These are phyloP conservation scores for Leccinum variicolor DNA, from an alignment of 768 basidiomycete genomes.

Conservation along the genomic window DNA sequence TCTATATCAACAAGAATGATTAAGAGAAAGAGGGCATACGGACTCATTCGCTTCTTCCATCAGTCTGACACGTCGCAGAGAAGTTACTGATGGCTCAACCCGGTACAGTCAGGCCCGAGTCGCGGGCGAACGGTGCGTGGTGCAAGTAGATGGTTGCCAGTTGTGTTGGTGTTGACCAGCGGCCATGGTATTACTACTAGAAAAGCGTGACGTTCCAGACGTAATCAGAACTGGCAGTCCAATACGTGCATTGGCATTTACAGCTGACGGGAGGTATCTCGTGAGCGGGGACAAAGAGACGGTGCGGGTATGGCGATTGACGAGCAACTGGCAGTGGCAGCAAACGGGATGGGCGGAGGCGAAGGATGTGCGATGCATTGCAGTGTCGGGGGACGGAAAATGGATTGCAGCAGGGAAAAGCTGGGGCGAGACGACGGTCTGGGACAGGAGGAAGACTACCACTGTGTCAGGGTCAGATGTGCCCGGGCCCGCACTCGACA, in stretches of 20 bases:
- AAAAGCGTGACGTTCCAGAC: background rate
- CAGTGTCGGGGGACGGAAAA: constrained; percentile 2
- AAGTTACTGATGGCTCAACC: background rate
- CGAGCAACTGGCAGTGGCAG: background rate
- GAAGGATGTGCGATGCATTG: constrained; percentile 7
- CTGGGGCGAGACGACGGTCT: constrained; percentile 10
- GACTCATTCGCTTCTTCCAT: background rate
- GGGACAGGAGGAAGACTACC: background rate
- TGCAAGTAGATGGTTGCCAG: background rate
- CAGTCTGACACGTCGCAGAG: background rate
- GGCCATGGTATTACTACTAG: no score
- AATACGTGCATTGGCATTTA: constrained; percentile 6
- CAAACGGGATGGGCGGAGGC: background rate
- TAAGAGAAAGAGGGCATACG: background rate
- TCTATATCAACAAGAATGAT: background rate
- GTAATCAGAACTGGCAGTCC: background rate
- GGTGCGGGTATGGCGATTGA: constrained; percentile 4
- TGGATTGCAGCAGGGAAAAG: constrained; percentile 11
- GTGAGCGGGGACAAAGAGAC: constrained; percentile 12
- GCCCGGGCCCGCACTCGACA: background rate
- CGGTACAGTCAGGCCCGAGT: background rate
- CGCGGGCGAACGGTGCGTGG: constrained; percentile 1
- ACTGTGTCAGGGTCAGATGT: background rate
- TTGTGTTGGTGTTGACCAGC: background rate
- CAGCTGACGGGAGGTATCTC: background rate